A percentile compares a stretch with the other conserved stretches of the same genome.
Conservation (phyloP, 208 protist species). For the Acanthamoeba polyphaga region DNA sequence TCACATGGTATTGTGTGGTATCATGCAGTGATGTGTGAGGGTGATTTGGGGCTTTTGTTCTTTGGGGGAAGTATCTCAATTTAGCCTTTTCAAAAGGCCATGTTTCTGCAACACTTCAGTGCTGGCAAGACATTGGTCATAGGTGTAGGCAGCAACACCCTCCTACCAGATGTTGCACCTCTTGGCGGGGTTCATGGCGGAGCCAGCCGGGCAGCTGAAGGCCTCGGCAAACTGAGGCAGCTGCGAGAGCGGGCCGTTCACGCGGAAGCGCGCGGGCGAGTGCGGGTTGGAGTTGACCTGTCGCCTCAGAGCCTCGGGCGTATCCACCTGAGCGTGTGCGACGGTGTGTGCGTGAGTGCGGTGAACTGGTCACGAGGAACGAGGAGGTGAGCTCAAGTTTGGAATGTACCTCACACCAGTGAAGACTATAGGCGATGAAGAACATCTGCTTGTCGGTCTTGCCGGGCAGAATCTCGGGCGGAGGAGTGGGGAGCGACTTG, state of each 20-base stretch:
- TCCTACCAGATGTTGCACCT: slow-evolving; percentile 63
- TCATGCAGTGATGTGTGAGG: too few species aligned
- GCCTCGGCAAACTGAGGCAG: slow-evolving; percentile 47
- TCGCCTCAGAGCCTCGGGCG: neutral
- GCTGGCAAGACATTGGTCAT: too few species aligned
- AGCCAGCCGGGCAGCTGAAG: slow-evolving; percentile 44
- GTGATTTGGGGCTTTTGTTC: too few species aligned
- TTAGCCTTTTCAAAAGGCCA: too few species aligned
- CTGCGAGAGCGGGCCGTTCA: slow-evolving; percentile 69
- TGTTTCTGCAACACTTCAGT: too few species aligned
- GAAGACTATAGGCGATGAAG: slow-evolving; percentile 55
- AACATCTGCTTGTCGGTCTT: slow-evolving; percentile 49
- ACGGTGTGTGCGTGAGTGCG: neutral
- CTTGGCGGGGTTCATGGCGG: slow-evolving; percentile 62
- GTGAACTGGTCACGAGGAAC: neutral
- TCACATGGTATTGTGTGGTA: neutral
- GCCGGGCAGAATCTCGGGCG: slow-evolving; percentile 1
- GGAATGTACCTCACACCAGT: slow-evolving; percentile 59
- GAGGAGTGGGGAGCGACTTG: neutral
- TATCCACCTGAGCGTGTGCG: slow-evolving; percentile 5
- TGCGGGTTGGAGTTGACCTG: slow-evolving; percentile 67
- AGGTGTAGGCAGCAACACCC: too few species aligned
- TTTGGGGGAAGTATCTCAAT: too few species aligned
- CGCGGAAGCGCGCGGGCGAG: slow-evolving; percentile 55
- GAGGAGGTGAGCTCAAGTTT: neutral